These are phyloP conservation scores for Diutina sp. DNA, from an alignment of 1,139 yeast species.

Conservation along the genomic window DNA sequence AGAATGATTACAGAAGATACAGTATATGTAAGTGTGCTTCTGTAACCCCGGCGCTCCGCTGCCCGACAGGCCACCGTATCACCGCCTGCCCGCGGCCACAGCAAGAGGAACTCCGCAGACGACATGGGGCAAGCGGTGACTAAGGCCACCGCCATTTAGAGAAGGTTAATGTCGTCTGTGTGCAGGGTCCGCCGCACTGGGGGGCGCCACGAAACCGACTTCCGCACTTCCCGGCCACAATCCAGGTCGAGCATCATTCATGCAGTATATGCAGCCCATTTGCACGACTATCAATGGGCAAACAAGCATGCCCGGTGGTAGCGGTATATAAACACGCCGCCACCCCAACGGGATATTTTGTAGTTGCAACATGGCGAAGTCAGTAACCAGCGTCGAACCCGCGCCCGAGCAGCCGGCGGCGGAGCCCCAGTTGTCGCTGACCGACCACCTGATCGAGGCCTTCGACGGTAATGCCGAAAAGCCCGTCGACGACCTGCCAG, in stretches of 20 bases:
- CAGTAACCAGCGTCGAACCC: background rate
- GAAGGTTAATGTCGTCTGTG: no score
- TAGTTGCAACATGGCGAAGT: background rate
- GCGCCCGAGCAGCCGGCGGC: background rate
- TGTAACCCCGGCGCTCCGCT: no score
- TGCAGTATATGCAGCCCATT: background rate
- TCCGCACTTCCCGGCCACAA: background rate
- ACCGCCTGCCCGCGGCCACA: no score
- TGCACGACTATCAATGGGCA: background rate
- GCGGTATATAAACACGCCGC: background rate
- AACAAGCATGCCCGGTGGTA: background rate
- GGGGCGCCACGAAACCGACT: background rate
- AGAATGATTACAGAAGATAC: no score
- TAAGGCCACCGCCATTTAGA: no score
- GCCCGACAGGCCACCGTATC: no score
- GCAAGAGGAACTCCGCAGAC: no score
- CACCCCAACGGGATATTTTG: background rate
- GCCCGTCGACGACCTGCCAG: background rate
- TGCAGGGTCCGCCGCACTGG: background rate
- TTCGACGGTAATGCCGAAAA: background rate
- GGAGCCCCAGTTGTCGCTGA: background rate
- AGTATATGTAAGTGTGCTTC: no score
- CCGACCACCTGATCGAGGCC: background rate
- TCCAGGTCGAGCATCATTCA: background rate
- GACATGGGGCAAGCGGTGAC: no score